Evolutionary conservation across 1,284 basidiomycete species (phyloP).

Genomic region (Bjerkandera adusta): DNA sequence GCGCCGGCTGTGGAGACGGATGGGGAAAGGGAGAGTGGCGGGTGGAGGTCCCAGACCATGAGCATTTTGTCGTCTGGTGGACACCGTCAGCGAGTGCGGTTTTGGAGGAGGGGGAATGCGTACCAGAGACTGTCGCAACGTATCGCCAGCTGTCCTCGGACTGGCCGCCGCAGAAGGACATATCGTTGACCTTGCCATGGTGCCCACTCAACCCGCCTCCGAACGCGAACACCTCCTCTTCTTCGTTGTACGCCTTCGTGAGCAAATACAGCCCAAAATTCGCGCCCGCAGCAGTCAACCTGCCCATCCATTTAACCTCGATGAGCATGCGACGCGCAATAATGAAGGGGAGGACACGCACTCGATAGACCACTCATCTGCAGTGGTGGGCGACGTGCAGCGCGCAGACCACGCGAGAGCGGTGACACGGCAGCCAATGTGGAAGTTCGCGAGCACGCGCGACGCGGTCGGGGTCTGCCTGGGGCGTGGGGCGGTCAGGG

Average conservation of each 20-base stretch:
- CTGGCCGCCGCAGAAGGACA: constrained; percentile 72
- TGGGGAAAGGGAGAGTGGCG: not conserved
- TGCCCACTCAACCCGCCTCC: constrained; percentile 77
- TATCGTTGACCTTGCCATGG: constrained; percentile 69
- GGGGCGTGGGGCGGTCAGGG: constrained; percentile 17
- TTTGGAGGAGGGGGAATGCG: constrained; percentile 17
- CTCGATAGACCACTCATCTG: constrained; percentile 71
- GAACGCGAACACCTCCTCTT: constrained; percentile 63
- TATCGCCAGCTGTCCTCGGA: constrained; percentile 65
- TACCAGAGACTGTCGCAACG: constrained; percentile 77
- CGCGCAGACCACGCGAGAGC: constrained; percentile 77
- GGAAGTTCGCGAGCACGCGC: constrained; percentile 62
- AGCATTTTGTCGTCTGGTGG: constrained; percentile 72
- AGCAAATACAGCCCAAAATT: constrained; percentile 71
- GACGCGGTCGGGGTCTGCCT: constrained; percentile 37
- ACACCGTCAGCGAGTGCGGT: not conserved
- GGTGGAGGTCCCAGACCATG: constrained; percentile 77
- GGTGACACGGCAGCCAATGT: constrained; percentile 68
- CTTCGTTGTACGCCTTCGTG: constrained; percentile 46
- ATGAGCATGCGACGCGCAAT: not conserved
- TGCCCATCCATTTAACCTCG: constrained; percentile 31
- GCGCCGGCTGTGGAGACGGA: not conserved
- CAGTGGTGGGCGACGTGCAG: constrained; percentile 59
- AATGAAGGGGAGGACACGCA: constrained; percentile 32
- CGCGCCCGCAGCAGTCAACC: constrained; percentile 61